Base-by-base conservation (phyloP, 1,284 basidiomycete genomes). In the Ceratorhiza oryzae-sativae region DNA sequence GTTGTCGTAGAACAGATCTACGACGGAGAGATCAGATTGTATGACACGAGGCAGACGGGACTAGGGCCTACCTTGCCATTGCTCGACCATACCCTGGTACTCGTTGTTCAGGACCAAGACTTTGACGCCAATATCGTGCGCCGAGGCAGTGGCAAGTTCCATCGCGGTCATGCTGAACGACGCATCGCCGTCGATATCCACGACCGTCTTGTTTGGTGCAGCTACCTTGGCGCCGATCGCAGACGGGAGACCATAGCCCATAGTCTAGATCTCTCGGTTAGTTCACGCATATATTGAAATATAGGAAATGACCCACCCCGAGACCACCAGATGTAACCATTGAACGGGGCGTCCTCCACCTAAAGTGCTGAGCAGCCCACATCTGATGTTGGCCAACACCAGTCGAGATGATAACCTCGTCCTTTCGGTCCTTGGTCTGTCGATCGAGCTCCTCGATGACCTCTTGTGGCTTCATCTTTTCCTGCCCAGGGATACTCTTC, bases 311-410 rank as follows among this genome's bases (percentile, higher is more conserved):
- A 87, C 90, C 77, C 80, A 93, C 92, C 12, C 97, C 97, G 23
- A 98, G 88, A 76, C 97, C 97, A 77, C 97, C 97, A n/a, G 94
- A 97, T 8, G 95, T 95, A 73, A 99, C 89, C 90, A 96, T 93
- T 41, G 93, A 87, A 49, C 90, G 86, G 0, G 97, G 97, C 65
- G 90, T 81, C 73, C 84, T 91, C 96, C 96, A 98, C 76, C 95
- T 86, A 83, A 89, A 98, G 81, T 92, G 86, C 81, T 99, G 97
- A 58, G 94, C 94, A 0, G 97, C 96, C 95, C 95, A 99, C 97
- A 99, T 99, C 82, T 99, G 97, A 83, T 99, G 97, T 81, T 98
- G 97, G 3, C 97, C 97, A 27, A 99, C 97, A 78, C 97, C 97
- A 2, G 97, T 98, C 2, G 94, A 83, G 75, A 99, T 83, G 77